Evolutionary conservation across 768 basidiomycete species (phyloP).

Genomic region (Hemileccinum rubropunctum): DNA sequence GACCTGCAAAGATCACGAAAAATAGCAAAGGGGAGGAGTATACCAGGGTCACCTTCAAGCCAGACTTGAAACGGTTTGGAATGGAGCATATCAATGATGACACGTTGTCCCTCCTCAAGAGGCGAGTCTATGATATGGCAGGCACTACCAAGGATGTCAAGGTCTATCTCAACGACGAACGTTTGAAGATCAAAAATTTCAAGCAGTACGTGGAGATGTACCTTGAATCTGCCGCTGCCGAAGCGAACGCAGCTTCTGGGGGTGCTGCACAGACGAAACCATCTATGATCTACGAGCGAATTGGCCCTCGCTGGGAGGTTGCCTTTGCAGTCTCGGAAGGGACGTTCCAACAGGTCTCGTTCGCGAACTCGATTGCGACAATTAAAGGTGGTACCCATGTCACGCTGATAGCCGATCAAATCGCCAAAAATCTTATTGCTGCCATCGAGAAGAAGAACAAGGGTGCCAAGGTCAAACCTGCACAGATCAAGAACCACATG

Average conservation of each 20-base stretch:
- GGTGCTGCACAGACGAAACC: slow-evolving; percentile 79
- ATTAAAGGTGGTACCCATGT: slow-evolving; percentile 97
- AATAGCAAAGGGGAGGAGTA: slow-evolving; percentile 86
- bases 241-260: slow-evolving; percentile 65
- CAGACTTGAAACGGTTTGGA: slow-evolving; percentile 88
- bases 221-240: slow-evolving; percentile 70
- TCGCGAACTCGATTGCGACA: slow-evolving; percentile 96
- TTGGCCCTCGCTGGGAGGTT: slow-evolving; percentile 87
- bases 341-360: slow-evolving; percentile 90
- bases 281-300: slow-evolving; percentile 77
- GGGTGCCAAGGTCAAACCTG: slow-evolving; percentile 87
- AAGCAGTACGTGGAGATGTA: slow-evolving; percentile 97
- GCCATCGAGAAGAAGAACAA: slow-evolving; percentile 97
- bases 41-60: slow-evolving; percentile 90
- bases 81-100: slow-evolving; percentile 92
- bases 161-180: slow-evolving; percentile 89
- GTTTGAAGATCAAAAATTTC: slow-evolving; percentile 91
- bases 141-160: slow-evolving; percentile 94
- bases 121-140: slow-evolving; percentile 96
- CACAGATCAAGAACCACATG: slow-evolving; percentile 96
- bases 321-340: slow-evolving; percentile 95
- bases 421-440: slow-evolving; percentile 79
- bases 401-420: slow-evolving; percentile 76
- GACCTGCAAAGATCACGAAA: slow-evolving; percentile 90
- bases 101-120: slow-evolving; percentile 81